Evolutionary conservation across 1,139 yeast genomes (phyloP).

Genomic region (Protomyces arabidopsidicola): DNA sequence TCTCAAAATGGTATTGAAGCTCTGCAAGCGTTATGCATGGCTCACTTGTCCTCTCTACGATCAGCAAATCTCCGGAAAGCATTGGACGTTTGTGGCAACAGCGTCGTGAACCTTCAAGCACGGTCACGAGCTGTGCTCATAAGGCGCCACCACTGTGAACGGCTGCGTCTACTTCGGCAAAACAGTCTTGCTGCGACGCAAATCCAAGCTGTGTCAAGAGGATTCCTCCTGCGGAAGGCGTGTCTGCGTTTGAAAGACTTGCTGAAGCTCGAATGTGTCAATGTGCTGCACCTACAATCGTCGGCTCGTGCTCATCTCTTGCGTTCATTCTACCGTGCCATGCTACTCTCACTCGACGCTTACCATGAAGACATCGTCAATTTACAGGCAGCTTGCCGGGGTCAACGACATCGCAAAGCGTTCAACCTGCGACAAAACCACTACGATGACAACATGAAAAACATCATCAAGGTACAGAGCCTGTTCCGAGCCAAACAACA

Average conservation of each 20-base stretch:
- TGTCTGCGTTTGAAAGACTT: constrained; percentile 11
- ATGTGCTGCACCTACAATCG: constrained; percentile 24
- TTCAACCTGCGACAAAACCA: constrained; percentile 42
- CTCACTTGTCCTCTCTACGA: no score
- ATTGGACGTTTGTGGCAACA: neutral
- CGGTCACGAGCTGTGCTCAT: neutral
- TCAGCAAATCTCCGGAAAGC: no score
- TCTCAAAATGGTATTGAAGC: neutral
- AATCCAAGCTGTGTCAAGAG: constrained; percentile 29
- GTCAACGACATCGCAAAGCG: constrained; percentile 24
- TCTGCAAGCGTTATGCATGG: neutral
- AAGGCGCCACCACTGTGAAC: neutral
- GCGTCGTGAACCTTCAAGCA: neutral
- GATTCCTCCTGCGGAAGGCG: constrained; percentile 29
- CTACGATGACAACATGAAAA: constrained; percentile 53
- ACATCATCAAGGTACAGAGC: constrained; percentile 70
- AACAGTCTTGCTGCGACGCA: neutral
- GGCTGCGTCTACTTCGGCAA: neutral
- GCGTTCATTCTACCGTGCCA: neutral
- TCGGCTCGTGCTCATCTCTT: constrained; percentile 38
- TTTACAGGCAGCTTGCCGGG: constrained; percentile 37
- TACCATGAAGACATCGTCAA: constrained; percentile 39
- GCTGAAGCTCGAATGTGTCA: constrained; percentile 25
- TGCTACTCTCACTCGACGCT: constrained; percentile 1
- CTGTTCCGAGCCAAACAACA: constrained; percentile 63